Percentiles rank a stretch among this genome's conserved stretches.
Evolutionary conservation across 257 asterid species (phyloP).

Genomic region (Phtheirospermum japonicum): DNA sequence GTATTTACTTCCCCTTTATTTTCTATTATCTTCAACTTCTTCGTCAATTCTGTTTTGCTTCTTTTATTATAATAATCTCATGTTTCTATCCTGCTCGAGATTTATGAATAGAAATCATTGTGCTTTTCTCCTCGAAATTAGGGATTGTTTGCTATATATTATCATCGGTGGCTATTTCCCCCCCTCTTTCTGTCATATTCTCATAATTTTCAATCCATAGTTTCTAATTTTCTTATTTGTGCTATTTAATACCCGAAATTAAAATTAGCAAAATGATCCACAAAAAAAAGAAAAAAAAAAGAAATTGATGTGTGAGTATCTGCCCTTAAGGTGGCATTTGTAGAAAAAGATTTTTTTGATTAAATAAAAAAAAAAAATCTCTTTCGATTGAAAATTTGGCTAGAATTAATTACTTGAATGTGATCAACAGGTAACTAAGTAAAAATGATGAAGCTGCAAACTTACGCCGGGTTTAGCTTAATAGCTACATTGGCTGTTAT

Average conservation of each 20-base stretch:
- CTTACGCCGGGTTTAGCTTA: conserved; percentile 74
- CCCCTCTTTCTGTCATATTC: not conserved
- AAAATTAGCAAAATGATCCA: no score
- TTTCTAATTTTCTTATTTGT: no score
- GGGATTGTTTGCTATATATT: not conserved
- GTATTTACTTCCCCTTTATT: not conserved
- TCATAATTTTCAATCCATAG: not conserved
- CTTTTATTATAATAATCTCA: not conserved
- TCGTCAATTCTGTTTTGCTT: not conserved
- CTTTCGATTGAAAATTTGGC: no score
- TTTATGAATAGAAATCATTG: not conserved
- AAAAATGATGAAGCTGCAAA: conserved; percentile 81
- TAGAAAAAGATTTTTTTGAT: no score
- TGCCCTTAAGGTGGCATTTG: no score
- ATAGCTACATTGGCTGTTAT: conserved; percentile 65
- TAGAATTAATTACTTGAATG: not conserved
- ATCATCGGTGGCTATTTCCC: no score
- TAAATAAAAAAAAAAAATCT: no score
- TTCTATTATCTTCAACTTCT: not conserved
- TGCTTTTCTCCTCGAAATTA: not conserved
- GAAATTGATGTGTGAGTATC: no score
- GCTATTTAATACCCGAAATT: not conserved
- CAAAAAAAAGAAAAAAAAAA: no score
- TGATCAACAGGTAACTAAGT: conserved; percentile 39
- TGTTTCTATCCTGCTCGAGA: not conserved